These are phyloP conservation scores for Hortiboletus rubellus DNA, from an alignment of 1,284 basidiomycete species.

Conservation along the genomic window DNA sequence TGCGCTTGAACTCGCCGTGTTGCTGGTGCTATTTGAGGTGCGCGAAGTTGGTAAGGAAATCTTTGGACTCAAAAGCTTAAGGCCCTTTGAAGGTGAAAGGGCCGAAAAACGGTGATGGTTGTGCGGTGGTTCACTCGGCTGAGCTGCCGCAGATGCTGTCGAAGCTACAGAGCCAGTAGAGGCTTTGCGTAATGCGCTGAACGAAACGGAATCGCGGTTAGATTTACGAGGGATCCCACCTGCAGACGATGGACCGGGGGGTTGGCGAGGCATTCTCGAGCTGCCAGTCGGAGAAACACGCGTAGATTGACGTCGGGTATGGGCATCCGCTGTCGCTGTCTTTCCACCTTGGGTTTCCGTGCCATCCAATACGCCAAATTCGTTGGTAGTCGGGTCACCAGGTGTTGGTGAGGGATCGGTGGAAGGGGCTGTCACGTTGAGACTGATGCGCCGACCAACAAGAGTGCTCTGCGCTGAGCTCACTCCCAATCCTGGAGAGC, in stretches of 20 bases:
- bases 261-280: conserved; percentile 67
- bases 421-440: conserved; percentile 54
- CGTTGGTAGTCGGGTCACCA: conserved; percentile 53
- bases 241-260: conserved; percentile 49
- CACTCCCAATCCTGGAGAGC: conserved; percentile 63
- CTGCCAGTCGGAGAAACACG: conserved; percentile 60
- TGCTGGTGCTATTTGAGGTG: conserved; percentile 44
- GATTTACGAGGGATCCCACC: conserved; percentile 59
- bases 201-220: conserved; percentile 74
- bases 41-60: conserved; percentile 60
- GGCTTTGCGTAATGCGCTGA: conserved; percentile 72
- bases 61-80: conserved; percentile 79
- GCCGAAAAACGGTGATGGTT: conserved; percentile 69
- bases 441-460: conserved; percentile 61
- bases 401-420: conserved; percentile 64
- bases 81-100: conserved; percentile 76
- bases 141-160: conserved; percentile 50
- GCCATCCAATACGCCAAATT: conserved; percentile 77
- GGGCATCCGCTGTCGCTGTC: conserved; percentile 42
- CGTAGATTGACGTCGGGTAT: conserved; percentile 47
- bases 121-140: conserved; percentile 33
- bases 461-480: conserved; percentile 49
- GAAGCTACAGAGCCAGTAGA: conserved; percentile 77
- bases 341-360: conserved; percentile 39
- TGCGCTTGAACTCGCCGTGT: conserved; percentile 48